Conservation (phyloP, 768 basidiomycete species). For the Auricularia auricula-judae region DNA sequence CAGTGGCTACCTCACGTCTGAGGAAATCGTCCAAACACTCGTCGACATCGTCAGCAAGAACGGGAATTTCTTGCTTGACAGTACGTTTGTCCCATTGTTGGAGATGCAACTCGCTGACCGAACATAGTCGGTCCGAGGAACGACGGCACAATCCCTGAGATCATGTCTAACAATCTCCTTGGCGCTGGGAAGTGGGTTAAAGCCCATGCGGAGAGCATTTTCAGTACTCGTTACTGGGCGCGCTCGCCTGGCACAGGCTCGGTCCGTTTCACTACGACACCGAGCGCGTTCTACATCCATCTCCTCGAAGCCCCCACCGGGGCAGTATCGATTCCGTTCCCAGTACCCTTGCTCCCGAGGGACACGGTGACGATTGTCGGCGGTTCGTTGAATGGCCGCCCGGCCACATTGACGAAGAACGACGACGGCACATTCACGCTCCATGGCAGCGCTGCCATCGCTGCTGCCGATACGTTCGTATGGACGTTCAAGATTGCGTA, state of each 20-base stretch:
- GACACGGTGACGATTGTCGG: slow-evolving; percentile 12
- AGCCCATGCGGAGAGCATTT: background rate
- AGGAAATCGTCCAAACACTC: slow-evolving; percentile 33
- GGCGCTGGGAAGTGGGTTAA: background rate
- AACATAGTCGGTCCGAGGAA: background rate
- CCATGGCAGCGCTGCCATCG: background rate
- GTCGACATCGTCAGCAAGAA: slow-evolving; percentile 53
- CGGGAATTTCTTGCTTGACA: slow-evolving; percentile 31
- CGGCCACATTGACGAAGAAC: background rate
- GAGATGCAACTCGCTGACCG: background rate
- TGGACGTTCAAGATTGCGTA: background rate
- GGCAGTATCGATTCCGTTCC: slow-evolving; percentile 4
- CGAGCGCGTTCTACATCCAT: slow-evolving; percentile 19
- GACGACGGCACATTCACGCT: background rate
- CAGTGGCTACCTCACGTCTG: slow-evolving; percentile 19
- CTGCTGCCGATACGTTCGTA: background rate
- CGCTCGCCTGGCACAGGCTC: slow-evolving; percentile 1
- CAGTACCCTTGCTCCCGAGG: slow-evolving; percentile 7
- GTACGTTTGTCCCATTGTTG: background rate
- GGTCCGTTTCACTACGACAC: slow-evolving; percentile 21
- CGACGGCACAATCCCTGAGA: background rate
- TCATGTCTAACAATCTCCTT: background rate
- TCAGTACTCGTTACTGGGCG: background rate
- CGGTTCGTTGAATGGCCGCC: background rate
- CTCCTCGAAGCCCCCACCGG: slow-evolving; percentile 10